Conservation (phyloP, 305 asterid genomes). For the Ilex paraguariensis region DNA sequence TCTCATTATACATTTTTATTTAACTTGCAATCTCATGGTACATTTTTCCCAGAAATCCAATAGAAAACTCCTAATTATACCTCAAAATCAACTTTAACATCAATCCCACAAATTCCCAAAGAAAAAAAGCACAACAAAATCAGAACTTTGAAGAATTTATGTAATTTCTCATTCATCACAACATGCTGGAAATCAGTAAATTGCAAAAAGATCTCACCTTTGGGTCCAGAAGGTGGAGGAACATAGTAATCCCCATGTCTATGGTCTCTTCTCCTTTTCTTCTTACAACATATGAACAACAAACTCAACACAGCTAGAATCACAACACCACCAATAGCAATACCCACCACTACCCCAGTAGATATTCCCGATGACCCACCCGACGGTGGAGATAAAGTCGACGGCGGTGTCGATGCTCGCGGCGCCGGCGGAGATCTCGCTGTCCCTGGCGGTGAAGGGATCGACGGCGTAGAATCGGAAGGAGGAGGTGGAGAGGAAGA, state of each 20-base stretch:
- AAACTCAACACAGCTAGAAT: conserved; percentile 46
- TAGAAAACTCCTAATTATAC: too few species aligned
- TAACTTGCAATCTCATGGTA: too few species aligned
- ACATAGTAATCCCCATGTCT: conserved; percentile 34
- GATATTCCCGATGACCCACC: conserved; percentile 41
- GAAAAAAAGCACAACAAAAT: background rate
- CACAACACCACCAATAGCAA: conserved; percentile 63
- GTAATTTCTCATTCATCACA: background rate
- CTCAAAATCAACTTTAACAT: too few species aligned
- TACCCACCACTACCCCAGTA: conserved; percentile 51
- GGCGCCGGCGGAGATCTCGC: conserved; percentile 16
- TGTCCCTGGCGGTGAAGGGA: conserved; percentile 17
- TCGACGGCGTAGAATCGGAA: conserved; percentile 31
- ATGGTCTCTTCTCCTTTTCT: conserved; percentile 53
- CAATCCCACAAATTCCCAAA: background rate
- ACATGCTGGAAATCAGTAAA: background rate
- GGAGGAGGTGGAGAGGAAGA: conserved; percentile 15
- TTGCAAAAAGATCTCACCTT: conserved; percentile 38
- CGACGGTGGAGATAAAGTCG: conserved; percentile 31
- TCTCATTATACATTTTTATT: too few species aligned
- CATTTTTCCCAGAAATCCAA: too few species aligned
- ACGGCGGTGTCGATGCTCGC: conserved; percentile 11
- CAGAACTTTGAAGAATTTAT: background rate
- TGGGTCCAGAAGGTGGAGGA: conserved; percentile 46
- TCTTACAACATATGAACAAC: conserved; percentile 55